Base-by-base conservation (phyloP, 305 asterid genomes). In the Solanum aculeatissimum region DNA sequence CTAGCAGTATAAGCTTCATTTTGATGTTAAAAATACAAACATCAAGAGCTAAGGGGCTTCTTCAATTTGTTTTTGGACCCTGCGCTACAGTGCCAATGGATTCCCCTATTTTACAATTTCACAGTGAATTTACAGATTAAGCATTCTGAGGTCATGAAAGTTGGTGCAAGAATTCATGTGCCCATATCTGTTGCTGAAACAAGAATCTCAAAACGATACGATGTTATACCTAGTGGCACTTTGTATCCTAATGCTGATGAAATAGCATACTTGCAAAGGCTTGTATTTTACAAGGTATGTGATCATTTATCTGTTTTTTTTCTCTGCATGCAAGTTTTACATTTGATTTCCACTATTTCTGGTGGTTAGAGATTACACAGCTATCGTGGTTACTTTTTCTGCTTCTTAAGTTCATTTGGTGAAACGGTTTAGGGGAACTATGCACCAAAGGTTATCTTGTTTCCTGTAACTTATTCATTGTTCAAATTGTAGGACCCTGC, bases 161-260 rank as follows among this genome's bases (percentile, higher is more conserved):
- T 85, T 62, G 98, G 97, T 57, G 89, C 90, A 7, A 92, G 90
- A 91, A 87, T 95, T 82, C 87, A 86, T 80, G 95, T 91, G 57
- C 97, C 98, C 21, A 92, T 94, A 84, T 89, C 98, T 54, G 85
- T 93, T 86, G 98, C 95, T 83, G 98, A 95, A 89, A 83, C 92
- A 88, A 94, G 83, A 85, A 86, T 95, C 66, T 92, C 94, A 57
- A 95, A 90, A 92, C 93, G 98, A 90, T 95, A 91, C 86, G 96
- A 92, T 87, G 92, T 94, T 77, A 95, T 94, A 87, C 98, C 99
- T 15, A 90, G 93, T 84, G 98, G 95, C 83, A 95, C 98, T 57
- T 84, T 89, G 58, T 89, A 92, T 84, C 99, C 98, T 74, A 96
- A 96, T 92, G 98, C 98, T 27, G 99, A 96, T 85, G 99, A 96